These are phyloP conservation scores for Helicocarpus griseus DNA, from an alignment of 2,329 filamentous ascomycete genomes.

Conservation along the genomic window DNA sequence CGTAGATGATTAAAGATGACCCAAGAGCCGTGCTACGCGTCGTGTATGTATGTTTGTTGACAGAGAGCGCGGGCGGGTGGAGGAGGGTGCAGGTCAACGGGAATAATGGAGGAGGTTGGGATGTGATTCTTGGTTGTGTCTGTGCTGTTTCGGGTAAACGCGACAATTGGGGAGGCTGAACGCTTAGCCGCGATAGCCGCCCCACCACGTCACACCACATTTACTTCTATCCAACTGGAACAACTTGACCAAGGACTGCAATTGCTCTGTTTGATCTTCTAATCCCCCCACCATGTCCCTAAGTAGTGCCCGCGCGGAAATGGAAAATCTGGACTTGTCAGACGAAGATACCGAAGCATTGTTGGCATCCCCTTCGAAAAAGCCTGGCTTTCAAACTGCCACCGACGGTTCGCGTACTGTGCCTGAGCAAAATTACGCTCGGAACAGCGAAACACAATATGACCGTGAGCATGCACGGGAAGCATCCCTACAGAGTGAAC, in stretches of 20 bases:
- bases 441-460: slow-evolving; percentile 45
- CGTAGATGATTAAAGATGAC: not conserved
- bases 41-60: not conserved
- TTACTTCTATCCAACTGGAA: no score
- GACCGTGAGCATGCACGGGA: slow-evolving; percentile 62
- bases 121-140: not conserved
- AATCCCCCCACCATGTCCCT: slow-evolving; percentile 6
- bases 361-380: slow-evolving; percentile 47
- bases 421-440: slow-evolving; percentile 24
- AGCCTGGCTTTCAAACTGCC: slow-evolving; percentile 20
- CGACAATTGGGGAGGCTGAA: slow-evolving; percentile 1
- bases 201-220: not conserved
- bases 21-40: not conserved
- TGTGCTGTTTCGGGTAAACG: not conserved
- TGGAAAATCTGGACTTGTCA: slow-evolving; percentile 10
- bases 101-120: not conserved
- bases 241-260: no score
- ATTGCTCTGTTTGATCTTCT: not conserved
- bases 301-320: slow-evolving; percentile 6
- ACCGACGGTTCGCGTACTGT: slow-evolving; percentile 29
- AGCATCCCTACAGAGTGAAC: slow-evolving; percentile 62
- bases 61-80: not conserved
- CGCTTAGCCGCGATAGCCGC: not conserved
- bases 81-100: not conserved
- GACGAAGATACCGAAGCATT: slow-evolving; percentile 47